Percentiles rank a stretch among this genome's conserved stretches.
Evolutionary conservation across 2,329 filamentous ascomycete species (phyloP).

Genomic region (Diaporthe ilicicola): DNA sequence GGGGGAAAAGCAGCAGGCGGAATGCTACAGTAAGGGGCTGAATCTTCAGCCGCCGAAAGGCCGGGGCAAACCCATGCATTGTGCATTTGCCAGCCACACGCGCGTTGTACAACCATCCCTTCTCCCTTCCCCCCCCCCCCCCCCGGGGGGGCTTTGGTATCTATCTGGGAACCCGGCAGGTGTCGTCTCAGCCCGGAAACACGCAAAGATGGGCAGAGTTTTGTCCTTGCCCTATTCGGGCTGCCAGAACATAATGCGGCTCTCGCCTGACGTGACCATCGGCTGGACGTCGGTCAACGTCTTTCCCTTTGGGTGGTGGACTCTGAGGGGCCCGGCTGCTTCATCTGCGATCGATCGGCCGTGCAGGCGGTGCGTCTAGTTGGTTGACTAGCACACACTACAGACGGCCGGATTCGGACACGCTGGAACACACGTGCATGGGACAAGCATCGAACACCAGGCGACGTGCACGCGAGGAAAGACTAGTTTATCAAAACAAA

Average conservation of each 20-base stretch:
- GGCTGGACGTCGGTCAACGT: neutral
- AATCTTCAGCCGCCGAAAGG: constrained; percentile 1
- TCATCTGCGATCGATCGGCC: neutral
- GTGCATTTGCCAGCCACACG: too few species aligned
- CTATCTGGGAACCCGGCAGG: constrained; percentile 3
- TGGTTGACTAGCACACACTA: neutral
- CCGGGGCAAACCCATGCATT: constrained; percentile 15
- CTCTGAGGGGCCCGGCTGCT: neutral
- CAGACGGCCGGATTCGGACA: neutral
- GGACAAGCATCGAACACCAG: neutral
- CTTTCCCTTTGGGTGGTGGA: neutral
- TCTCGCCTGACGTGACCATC: neutral
- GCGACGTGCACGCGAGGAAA: neutral
- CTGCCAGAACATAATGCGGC: neutral
- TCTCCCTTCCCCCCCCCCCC: too few species aligned
- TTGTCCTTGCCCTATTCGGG: neutral
- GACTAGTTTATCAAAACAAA: neutral
- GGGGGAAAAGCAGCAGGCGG: neutral
- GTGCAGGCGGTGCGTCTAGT: neutral
- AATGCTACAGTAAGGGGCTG: constrained; percentile 13
- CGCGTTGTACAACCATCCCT: too few species aligned
- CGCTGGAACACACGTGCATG: neutral
- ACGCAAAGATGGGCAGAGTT: constrained; percentile 17
- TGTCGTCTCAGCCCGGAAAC: constrained; percentile 24
- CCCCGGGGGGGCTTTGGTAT: neutral